phyloP scores from a whole-genome alignment of 2,329 filamentous ascomycete genomes.

The Sclerotinia sclerotiorum region DNA sequence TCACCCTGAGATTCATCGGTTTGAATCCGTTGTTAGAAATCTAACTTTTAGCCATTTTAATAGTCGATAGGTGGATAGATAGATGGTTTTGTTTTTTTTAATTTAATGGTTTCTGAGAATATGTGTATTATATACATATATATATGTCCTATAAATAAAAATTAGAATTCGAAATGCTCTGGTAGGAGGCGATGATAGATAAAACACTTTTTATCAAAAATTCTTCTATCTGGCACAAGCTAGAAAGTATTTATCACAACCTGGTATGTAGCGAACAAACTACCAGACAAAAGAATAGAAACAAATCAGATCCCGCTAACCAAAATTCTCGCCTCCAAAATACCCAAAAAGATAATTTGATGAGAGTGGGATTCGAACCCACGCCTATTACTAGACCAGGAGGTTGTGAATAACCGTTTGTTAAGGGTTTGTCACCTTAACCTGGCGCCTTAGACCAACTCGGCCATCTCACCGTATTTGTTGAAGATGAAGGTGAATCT shows the following conservation, averaged over 20 bases:
- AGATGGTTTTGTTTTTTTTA: no score
- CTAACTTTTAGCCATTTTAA: neutral
- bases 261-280: no score
- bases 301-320: neutral
- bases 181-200: no score
- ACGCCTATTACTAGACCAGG: conserved; percentile 14
- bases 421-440: neutral
- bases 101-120: no score
- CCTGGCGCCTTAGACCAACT: conserved; percentile 17
- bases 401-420: neutral
- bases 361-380: conserved; percentile 16
- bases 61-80: neutral
- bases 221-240: no score
- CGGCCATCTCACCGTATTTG: neutral
- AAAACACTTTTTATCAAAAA: no score
- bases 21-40: neutral
- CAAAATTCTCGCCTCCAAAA: neutral
- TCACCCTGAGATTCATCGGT: conserved; percentile 3
- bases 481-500: accelerated
- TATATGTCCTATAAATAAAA: no score
- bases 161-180: no score
- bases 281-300: no score
- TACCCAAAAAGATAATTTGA: neutral
- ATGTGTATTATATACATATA: no score
- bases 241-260: no score